phyloP scores from a whole-genome alignment of 2,329 filamentous ascomycete species.

The Epichloe gansuensis region DNA sequence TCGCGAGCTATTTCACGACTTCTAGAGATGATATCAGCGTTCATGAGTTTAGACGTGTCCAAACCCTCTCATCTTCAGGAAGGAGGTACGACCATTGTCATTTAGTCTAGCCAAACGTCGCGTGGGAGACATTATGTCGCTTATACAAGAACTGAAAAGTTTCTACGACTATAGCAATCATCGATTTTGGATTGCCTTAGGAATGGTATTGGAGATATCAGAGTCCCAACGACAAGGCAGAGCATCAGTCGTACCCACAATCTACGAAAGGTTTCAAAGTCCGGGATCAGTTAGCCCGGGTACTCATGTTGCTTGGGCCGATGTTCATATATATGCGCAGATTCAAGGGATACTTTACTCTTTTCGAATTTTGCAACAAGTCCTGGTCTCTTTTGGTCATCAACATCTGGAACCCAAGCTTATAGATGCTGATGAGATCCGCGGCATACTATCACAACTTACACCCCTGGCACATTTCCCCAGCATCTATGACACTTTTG shows the following conservation, averaged over 20 bases:
- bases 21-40: slow-evolving; percentile 8
- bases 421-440: slow-evolving; percentile 6
- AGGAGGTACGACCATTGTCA: slow-evolving; percentile 12
- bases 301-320: slow-evolving; percentile 34
- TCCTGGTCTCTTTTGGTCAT: slow-evolving; percentile 11
- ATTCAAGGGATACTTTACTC: slow-evolving; percentile 51
- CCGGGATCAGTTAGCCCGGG: background rate
- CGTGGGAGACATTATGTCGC: slow-evolving; percentile 11
- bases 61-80: slow-evolving; percentile 17
- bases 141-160: background rate
- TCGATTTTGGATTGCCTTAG: slow-evolving; percentile 13
- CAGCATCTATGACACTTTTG: slow-evolving; percentile 4
- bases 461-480: slow-evolving; percentile 15
- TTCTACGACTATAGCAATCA: slow-evolving; percentile 8
- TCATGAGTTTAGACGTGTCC: slow-evolving; percentile 27
- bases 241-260: background rate
- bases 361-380: slow-evolving; percentile 35
- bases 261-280: background rate
- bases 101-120: background rate
- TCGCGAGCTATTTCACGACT: slow-evolving; percentile 13
- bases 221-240: slow-evolving; percentile 17
- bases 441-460: slow-evolving; percentile 12
- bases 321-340: slow-evolving; percentile 50
- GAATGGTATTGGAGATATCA: slow-evolving; percentile 15
- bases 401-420: background rate